Percentiles rank a stretch among this genome's conserved stretches.
Evolutionary conservation across 148 eudicot genomes (phyloP).

Genomic region (Nepenthes mirabilis): DNA sequence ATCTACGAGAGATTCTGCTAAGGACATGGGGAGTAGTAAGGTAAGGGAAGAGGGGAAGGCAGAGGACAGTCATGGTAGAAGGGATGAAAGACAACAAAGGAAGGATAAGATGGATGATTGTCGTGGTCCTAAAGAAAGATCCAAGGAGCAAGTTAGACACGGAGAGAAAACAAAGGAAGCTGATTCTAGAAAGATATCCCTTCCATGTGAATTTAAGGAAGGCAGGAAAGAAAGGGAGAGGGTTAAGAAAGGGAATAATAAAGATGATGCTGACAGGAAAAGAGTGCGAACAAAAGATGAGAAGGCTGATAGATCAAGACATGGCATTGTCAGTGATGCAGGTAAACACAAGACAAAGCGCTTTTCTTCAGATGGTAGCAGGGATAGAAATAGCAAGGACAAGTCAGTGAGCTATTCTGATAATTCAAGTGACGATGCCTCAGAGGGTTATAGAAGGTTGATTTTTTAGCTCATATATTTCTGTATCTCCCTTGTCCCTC

Average conservation of each 20-base stretch:
- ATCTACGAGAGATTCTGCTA: constrained; percentile 24
- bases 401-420: constrained; percentile 31
- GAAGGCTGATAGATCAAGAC: constrained; percentile 49
- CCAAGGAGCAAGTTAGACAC: constrained; percentile 39
- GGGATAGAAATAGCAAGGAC: constrained; percentile 47
- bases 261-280: constrained; percentile 43
- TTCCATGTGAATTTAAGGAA: constrained; percentile 42
- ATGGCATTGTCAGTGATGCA: constrained; percentile 41
- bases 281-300: constrained; percentile 48
- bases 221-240: constrained; percentile 40
- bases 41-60: constrained; percentile 32
- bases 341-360: constrained; percentile 57
- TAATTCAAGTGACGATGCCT: constrained; percentile 53
- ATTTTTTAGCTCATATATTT: constrained; percentile 1
- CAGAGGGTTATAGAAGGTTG: constrained; percentile 74
- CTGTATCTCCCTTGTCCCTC: not conserved
- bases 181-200: constrained; percentile 44
- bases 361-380: constrained; percentile 50
- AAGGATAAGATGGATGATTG: constrained; percentile 33
- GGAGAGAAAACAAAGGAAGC: constrained; percentile 46
- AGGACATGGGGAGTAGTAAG: constrained; percentile 27
- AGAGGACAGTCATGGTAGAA: constrained; percentile 30
- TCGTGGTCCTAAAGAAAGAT: constrained; percentile 39
- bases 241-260: constrained; percentile 34
- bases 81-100: constrained; percentile 41